phyloP scores from a whole-genome alignment of 106 monocot species.

The Vanilla planifolia region DNA sequence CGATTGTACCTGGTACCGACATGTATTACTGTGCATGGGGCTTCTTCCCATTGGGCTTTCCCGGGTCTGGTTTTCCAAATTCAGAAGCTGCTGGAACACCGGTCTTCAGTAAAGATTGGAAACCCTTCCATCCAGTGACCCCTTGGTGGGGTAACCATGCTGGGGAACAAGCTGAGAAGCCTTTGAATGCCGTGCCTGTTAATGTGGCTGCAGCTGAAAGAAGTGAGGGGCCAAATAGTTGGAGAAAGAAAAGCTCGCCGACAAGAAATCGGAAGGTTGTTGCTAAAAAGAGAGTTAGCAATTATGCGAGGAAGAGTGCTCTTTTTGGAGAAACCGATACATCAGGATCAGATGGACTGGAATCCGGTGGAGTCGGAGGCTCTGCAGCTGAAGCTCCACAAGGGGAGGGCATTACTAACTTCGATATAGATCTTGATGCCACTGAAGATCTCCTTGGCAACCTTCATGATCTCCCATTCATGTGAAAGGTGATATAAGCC shows the following conservation, averaged over 20 bases:
- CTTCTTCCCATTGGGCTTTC: slow-evolving; percentile 33
- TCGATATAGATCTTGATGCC: slow-evolving; percentile 6
- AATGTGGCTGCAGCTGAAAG: background rate
- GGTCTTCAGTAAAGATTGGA: background rate
- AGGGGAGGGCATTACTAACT: slow-evolving; percentile 8
- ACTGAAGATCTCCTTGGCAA: slow-evolving; percentile 9
- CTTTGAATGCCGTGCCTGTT: slow-evolving; percentile 8
- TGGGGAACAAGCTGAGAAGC: background rate
- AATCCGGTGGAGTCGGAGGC: background rate
- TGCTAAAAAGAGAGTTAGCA: slow-evolving; percentile 4
- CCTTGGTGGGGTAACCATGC: background rate
- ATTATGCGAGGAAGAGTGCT: slow-evolving; percentile 8
- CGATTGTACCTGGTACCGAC: slow-evolving; percentile 21
- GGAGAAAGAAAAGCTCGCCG: background rate
- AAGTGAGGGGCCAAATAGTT: background rate
- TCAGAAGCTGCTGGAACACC: background rate
- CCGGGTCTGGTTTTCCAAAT: slow-evolving; percentile 2
- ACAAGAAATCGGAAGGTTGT: slow-evolving; percentile 5
- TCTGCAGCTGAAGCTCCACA: background rate
- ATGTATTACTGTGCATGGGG: slow-evolving; percentile 28
- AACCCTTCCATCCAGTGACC: background rate
- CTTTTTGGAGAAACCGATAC: slow-evolving; percentile 11
- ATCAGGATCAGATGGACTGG: background rate
- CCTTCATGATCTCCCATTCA: slow-evolving; percentile 6
- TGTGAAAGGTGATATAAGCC: background rate